A percentile compares a stretch with the other conserved stretches of the same genome.
Evolutionary conservation across 495 filamentous ascomycete genomes (phyloP).

Genomic region (Margaritispora aquatica): DNA sequence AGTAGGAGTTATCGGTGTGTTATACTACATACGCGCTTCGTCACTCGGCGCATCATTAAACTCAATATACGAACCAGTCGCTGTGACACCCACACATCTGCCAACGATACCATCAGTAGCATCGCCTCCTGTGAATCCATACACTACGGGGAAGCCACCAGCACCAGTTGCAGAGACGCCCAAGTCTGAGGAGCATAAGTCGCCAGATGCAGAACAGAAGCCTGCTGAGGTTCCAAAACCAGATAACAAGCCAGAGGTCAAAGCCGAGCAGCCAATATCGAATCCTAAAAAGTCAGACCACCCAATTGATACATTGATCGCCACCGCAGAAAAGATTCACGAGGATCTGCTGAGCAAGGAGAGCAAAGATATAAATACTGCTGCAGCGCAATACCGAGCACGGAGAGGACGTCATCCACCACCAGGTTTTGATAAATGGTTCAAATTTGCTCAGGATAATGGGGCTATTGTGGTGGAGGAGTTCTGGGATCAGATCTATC

Average conservation of each 20-base stretch:
- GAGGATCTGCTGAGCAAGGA: slow-evolving; percentile 32
- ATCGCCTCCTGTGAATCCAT: neutral
- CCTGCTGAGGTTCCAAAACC: neutral
- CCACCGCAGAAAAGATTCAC: slow-evolving; percentile 35
- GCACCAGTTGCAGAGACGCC: neutral
- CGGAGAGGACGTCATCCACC: slow-evolving; percentile 65
- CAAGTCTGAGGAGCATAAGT: neutral
- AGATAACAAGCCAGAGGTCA: neutral
- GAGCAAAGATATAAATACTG: slow-evolving; percentile 45
- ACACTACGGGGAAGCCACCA: neutral
- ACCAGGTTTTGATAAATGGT: slow-evolving; percentile 67
- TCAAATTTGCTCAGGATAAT: slow-evolving; percentile 52
- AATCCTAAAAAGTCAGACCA: slow-evolving; percentile 22
- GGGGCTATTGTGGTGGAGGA: slow-evolving; percentile 61
- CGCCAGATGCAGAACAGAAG: neutral
- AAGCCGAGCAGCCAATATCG: neutral
- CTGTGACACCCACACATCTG: neutral
- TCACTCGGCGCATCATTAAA: neutral
- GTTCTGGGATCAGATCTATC: slow-evolving; percentile 64
- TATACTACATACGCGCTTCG: slow-evolving; percentile 13
- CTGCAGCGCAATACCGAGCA: slow-evolving; percentile 55
- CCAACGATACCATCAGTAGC: neutral
- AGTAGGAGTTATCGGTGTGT: slow-evolving; percentile 1
- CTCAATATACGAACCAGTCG: slow-evolving; percentile 1
- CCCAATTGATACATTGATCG: slow-evolving; percentile 42